Evolutionary conservation across 768 basidiomycete species (phyloP), one percentile per base, ranked within the genome.

Genomic region (Leccinum subtestaceum): DNA sequence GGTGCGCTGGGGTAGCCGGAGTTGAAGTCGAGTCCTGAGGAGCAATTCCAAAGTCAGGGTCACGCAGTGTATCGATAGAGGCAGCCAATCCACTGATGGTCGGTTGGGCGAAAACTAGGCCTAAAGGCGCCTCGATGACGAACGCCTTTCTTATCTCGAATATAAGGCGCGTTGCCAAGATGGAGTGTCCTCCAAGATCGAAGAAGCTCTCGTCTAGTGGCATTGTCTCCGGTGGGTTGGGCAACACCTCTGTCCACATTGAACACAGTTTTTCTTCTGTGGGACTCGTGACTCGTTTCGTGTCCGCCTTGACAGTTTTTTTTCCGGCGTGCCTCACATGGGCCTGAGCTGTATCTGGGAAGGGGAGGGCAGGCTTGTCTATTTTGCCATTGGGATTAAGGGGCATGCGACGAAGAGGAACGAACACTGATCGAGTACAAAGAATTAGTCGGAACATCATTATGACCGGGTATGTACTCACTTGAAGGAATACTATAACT

Each of bases 331-430:
- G 65, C 7, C 80, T 76, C 1, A 73, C 70, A 34, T 72, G 71
- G 3, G 77, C 72, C 2, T 91, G 86, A 4, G 87, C 91, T 0
- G 97, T 98, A 73, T 99, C 97, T 7, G 97, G 97, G 87, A 98
- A 99, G 11, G 97, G 97, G 49, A 99, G 84, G 0, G 93, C 91
- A 0, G 97, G 96, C 70, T 98, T 99, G 79, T 99, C 97, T 72
- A 99, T 89, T 77, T 99, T 99, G 61, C 97, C 97, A 71, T 98
- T 99, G 7, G 97, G 97, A 67, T 98, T 99, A 53, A 99, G 83
- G 19, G 97, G 97, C 91, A 99, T 96, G 56, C 94, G 89, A 53
- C 83, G 83, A 27, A 99, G 83, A 0, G 97, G 97, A 31, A 99
- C 93, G 63, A 98, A 95, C 23, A 98, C 96, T 92, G 70, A 11